Percentiles rank a stretch among this genome's conserved stretches.
These are phyloP conservation scores for Penicillium sp. DNA, from an alignment of 2,329 filamentous ascomycete species.

Conservation along the genomic window DNA sequence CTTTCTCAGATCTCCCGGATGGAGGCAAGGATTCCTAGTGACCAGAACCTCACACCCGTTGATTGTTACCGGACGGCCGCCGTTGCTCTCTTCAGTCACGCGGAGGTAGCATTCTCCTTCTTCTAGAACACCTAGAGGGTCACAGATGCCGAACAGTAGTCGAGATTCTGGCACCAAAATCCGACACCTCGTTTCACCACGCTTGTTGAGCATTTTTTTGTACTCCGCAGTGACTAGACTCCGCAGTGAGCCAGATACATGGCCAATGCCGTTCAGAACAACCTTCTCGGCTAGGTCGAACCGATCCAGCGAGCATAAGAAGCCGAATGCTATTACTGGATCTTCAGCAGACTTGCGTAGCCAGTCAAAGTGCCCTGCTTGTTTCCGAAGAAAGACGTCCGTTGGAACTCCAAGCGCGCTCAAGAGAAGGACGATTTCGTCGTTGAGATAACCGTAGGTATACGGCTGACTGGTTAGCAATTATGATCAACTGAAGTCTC, in stretches of 20 bases:
- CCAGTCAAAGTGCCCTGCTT: background rate
- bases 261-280: background rate
- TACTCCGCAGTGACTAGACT: background rate
- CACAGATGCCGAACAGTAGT: conserved; percentile 6
- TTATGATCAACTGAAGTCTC: background rate
- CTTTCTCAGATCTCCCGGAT: conserved; percentile 1
- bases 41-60: background rate
- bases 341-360: background rate
- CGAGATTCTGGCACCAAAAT: background rate
- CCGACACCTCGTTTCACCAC: background rate
- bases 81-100: background rate
- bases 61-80: background rate
- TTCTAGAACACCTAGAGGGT: conserved; percentile 1
- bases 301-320: background rate
- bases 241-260: background rate
- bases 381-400: background rate
- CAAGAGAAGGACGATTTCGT: conserved; percentile 4
- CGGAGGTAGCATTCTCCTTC: conserved; percentile 10
- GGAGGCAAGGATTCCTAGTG: conserved; percentile 5
- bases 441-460: conserved; percentile 4
- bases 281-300: background rate
- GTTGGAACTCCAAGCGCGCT: background rate
- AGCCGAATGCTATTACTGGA: background rate
- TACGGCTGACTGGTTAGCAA: background rate
- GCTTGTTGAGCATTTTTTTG: conserved; percentile 3